A percentile compares a stretch with the other conserved stretches of the same genome.
Conservation (phyloP, 1,284 basidiomycete genomes). For the Trichosporon ovoides region DNA sequence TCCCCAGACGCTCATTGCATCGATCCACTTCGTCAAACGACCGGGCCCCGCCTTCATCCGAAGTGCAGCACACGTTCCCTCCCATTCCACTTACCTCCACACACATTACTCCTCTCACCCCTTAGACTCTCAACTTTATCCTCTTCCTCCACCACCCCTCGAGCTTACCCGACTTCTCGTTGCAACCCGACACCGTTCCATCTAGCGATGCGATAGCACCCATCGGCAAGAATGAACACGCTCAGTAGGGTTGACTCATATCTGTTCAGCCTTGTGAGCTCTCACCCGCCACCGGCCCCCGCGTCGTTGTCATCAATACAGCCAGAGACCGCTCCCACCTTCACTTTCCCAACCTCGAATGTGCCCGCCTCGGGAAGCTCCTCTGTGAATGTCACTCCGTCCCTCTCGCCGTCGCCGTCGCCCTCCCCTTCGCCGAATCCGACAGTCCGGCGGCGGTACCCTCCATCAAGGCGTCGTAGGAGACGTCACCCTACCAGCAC, state of each 20-base stretch:
- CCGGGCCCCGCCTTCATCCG: too few relatives aligned
- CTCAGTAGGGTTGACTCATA: constrained; percentile 24
- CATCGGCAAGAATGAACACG: constrained; percentile 12
- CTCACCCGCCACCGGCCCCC: neutral
- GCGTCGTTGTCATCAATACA: neutral
- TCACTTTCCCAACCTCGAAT: neutral
- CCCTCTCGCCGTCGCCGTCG: neutral
- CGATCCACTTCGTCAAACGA: too few relatives aligned
- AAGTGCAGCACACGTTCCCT: neutral
- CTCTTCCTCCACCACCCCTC: neutral
- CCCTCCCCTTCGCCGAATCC: neutral
- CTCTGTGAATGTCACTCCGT: neutral
- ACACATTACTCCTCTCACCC: neutral
- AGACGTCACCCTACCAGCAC: constrained; percentile 24
- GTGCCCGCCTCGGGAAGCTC: neutral
- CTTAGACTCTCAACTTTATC: neutral
- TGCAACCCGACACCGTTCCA: neutral
- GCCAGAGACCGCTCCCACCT: neutral
- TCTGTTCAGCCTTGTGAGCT: constrained; percentile 14
- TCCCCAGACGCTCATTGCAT: too few relatives aligned
- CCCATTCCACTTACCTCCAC: neutral
- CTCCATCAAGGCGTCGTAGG: neutral
- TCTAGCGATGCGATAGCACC: constrained; percentile 4
- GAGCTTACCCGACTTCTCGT: neutral
- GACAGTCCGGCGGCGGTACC: neutral